phyloP scores from a whole-genome alignment of 148 eudicot genomes.

The Rhododendron griersonianum region DNA sequence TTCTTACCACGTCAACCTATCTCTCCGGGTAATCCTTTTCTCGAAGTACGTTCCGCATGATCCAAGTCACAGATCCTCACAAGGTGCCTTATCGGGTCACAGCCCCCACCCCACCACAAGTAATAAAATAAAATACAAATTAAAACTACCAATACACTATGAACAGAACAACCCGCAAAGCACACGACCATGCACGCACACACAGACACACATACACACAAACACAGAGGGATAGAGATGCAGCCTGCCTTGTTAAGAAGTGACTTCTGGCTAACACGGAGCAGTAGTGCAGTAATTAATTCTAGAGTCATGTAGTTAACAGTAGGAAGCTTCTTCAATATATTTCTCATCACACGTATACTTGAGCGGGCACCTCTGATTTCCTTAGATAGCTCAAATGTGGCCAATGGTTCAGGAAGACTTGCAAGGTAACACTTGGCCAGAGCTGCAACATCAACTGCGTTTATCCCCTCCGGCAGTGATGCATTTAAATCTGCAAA shows the following conservation, averaged over 20 bases:
- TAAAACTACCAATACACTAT: not conserved
- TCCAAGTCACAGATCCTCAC: not conserved
- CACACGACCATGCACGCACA: not conserved
- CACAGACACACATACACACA: not conserved
- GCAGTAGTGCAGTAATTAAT: constrained; percentile 79
- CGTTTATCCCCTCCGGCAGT: constrained; percentile 64
- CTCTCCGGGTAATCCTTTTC: not conserved
- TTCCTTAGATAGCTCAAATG: constrained; percentile 70
- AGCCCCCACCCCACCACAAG: not conserved
- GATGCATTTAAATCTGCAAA: constrained; percentile 67
- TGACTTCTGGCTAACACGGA: constrained; percentile 88
- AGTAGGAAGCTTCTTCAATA: constrained; percentile 80
- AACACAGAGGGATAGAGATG: not conserved
- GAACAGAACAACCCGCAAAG: not conserved
- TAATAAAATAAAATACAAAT: no score
- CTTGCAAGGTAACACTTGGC: constrained; percentile 89
- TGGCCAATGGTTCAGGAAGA: constrained; percentile 82
- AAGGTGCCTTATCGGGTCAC: not conserved
- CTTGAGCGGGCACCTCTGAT: constrained; percentile 69
- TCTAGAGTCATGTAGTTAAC: constrained; percentile 93
- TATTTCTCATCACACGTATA: constrained; percentile 57
- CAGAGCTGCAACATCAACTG: constrained; percentile 73
- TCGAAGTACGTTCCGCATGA: not conserved
- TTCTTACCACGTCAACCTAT: not conserved
- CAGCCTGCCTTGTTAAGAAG: constrained; percentile 77